Conservation (phyloP, 108 stramenopile species). For the Cylindrotheca closterium region DNA sequence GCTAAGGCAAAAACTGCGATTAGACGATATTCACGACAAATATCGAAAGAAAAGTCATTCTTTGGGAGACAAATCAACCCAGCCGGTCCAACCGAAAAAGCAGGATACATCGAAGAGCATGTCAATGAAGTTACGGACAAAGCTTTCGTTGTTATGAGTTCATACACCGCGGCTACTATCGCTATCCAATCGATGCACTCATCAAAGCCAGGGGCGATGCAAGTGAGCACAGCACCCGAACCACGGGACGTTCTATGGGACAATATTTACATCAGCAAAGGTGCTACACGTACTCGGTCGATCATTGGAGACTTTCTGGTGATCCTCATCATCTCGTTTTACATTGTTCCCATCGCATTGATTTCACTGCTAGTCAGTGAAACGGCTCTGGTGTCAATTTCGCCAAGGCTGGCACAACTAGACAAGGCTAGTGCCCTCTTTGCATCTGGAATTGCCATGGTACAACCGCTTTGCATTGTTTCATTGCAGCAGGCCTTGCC, state of each 20-base stretch:
- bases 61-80: slow-evolving; percentile 71
- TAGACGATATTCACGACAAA: slow-evolving; percentile 55
- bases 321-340: slow-evolving; percentile 76
- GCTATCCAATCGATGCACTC: slow-evolving; percentile 93
- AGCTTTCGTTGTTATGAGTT: slow-evolving; percentile 89
- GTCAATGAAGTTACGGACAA: slow-evolving; percentile 90
- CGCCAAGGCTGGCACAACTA: slow-evolving; percentile 74
- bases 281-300: slow-evolving; percentile 70
- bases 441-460: slow-evolving; percentile 73
- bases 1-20: slow-evolving; percentile 72
- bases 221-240: slow-evolving; percentile 84
- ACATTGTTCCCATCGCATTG: slow-evolving; percentile 79
- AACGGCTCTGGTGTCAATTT: slow-evolving; percentile 72
- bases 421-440: slow-evolving; percentile 79
- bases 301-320: slow-evolving; percentile 77
- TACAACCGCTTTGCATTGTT: slow-evolving; percentile 87
- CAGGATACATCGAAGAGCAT: slow-evolving; percentile 80
- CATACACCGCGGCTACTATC: slow-evolving; percentile 90
- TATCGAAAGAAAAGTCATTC: slow-evolving; percentile 55
- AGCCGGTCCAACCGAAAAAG: slow-evolving; percentile 16
- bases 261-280: slow-evolving; percentile 85
- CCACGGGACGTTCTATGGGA: slow-evolving; percentile 85
- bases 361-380: slow-evolving; percentile 87
- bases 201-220: slow-evolving; percentile 83
- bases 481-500: slow-evolving; percentile 80